Evolutionary conservation across 1,284 basidiomycete genomes (phyloP).

Genomic region (Porodaedalea pini): DNA sequence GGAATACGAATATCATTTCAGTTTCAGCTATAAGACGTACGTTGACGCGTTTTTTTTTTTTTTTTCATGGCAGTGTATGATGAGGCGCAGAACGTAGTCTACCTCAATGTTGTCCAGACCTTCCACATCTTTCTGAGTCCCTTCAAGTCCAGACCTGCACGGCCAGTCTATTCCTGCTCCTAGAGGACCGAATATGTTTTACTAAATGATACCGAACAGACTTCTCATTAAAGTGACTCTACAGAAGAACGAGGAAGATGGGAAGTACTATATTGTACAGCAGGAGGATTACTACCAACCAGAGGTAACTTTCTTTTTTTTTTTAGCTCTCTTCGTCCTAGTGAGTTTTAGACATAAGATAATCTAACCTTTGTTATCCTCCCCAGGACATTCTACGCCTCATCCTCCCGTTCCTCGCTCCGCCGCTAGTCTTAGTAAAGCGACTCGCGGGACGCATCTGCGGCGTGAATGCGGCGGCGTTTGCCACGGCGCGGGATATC

Average conservation of each 20-base stretch:
- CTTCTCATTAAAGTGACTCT: slow-evolving; percentile 48
- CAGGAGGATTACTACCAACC: slow-evolving; percentile 66
- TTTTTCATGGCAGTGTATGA: slow-evolving; percentile 38
- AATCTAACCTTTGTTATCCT: not conserved
- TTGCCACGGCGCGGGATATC: not conserved
- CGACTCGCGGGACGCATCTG: slow-evolving; percentile 6
- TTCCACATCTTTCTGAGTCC: slow-evolving; percentile 52
- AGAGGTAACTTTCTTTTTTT: slow-evolving; percentile 36
- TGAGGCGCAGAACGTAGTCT: slow-evolving; percentile 34
- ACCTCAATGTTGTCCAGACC: slow-evolving; percentile 47
- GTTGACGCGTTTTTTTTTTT: not conserved
- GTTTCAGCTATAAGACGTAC: not conserved
- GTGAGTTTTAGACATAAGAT: too few species aligned
- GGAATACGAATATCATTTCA: slow-evolving; percentile 24
- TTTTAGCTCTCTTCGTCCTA: too few species aligned
- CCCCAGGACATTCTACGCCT: slow-evolving; percentile 12
- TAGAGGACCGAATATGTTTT: not conserved
- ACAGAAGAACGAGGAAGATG: slow-evolving; percentile 30
- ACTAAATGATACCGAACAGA: slow-evolving; percentile 15
- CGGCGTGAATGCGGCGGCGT: slow-evolving; percentile 4
- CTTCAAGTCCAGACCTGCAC: slow-evolving; percentile 41
- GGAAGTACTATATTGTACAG: slow-evolving; percentile 45
- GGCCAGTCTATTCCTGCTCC: slow-evolving; percentile 33
- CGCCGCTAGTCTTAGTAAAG: slow-evolving; percentile 9
- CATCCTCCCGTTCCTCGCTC: slow-evolving; percentile 15